Base-by-base conservation (phyloP, 805 yeast species). In the Lachancea cidri region DNA sequence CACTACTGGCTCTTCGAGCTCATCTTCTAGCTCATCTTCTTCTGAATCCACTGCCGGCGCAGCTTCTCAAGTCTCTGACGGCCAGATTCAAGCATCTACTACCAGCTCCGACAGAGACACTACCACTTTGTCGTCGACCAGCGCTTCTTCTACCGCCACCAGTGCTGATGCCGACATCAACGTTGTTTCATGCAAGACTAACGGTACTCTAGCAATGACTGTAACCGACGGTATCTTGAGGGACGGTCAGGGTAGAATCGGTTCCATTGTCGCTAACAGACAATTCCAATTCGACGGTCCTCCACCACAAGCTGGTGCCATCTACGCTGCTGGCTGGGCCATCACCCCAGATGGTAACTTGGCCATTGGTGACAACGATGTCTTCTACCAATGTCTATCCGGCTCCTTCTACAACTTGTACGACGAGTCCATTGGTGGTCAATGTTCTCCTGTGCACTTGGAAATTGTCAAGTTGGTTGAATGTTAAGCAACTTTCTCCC, bases 211-310 rank as follows among this genome's bases (percentile, higher is more conserved):
- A 54, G 60, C 76, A 18, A 66, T 81, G 68, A 68, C 70, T 24
- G 69, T 82, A 53, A 60, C 68, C 29, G 67, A 56, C 16, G 67
- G 79, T 47, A 58, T 76, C 37, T 69, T 82, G 54, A 70, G 62
- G 24, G 87, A 81, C 53, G 49, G 71, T 20, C 54, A 67, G 48
- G 81, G 80, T 35, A 77, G 87, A 72, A 64, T 81, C 50, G 86
- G 86, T 49, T 73, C 86, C 37, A 78, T 81, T 62, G 86, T 81
- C 44, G 74, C 85, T 36, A 80, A 79, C 77, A 71, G 81, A 68
- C 87, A 81, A 67, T 79, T 81, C 74, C 86, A 80, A 67, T 80
- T 79, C 58, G 86, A 81, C 60, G 86, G 86, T 55, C 85, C 85
- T 44, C 82, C 85, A 62, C 86, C 86, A 50, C 86, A 81, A 70